Percentiles rank a stretch among this genome's conserved stretches.
Conservation (phyloP, 805 yeast species). For the Myxozyma melibiosi region DNA sequence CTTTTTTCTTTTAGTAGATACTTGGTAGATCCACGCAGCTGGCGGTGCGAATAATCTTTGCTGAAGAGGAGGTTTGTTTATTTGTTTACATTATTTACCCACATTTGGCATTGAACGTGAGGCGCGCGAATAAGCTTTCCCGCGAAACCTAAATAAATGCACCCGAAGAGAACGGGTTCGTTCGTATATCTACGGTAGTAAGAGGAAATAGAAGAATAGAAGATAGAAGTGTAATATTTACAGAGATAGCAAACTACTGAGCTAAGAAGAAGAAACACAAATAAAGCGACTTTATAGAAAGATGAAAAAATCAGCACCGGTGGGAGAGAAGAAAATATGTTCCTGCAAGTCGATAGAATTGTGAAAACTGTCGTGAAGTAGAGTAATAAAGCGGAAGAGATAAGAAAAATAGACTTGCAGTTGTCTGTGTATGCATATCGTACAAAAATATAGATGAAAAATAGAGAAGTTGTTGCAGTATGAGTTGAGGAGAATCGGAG, state of each 20-base stretch:
- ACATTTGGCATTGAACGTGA: neutral
- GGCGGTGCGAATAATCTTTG: neutral
- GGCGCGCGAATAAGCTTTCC: neutral
- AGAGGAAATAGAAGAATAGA: too few relatives aligned
- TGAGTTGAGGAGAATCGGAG: neutral
- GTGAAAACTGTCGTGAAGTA: neutral
- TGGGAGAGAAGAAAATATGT: neutral
- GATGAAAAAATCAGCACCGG: too few relatives aligned
- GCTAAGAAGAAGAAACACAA: neutral
- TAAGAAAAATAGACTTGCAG: neutral
- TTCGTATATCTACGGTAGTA: too few relatives aligned
- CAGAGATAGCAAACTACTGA: neutral
- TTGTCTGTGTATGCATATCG: neutral
- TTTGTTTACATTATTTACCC: neutral
- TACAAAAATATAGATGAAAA: neutral
- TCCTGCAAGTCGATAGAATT: neutral
- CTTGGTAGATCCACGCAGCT: neutral
- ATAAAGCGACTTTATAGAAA: too few relatives aligned
- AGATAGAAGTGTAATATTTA: too few relatives aligned
- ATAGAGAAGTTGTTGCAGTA: neutral
- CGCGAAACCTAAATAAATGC: neutral
- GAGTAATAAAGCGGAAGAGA: neutral
- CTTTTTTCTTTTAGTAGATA: neutral
- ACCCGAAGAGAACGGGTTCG: too few relatives aligned
- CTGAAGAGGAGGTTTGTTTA: neutral